Conservation (phyloP, 371 early-diverging fungal species). For the Mortierella sp. region DNA sequence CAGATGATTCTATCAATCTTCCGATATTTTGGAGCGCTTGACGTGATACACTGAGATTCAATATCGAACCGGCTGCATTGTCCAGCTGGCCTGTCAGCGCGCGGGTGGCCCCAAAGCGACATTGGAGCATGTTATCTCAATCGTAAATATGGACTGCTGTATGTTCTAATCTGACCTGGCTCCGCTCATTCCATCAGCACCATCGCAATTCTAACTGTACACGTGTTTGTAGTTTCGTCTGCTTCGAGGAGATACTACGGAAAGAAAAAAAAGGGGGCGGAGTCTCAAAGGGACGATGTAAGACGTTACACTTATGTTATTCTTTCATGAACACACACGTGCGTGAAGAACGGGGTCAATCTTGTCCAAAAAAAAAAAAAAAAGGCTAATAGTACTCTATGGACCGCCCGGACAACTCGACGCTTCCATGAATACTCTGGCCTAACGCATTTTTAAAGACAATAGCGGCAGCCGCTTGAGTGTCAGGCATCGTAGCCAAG, state of each 20-base stretch:
- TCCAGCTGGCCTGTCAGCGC: too few relatives aligned
- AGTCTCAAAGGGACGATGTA: too few relatives aligned
- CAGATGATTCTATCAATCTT: neutral
- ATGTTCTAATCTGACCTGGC: slow-evolving; percentile 4
- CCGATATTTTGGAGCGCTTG: neutral
- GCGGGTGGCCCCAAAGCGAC: too few relatives aligned
- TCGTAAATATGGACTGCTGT: neutral
- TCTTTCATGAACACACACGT: too few relatives aligned
- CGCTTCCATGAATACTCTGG: slow-evolving; percentile 27
- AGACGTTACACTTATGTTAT: too few relatives aligned
- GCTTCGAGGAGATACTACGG: too few relatives aligned
- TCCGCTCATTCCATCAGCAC: too few relatives aligned
- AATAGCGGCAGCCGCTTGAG: slow-evolving; percentile 25
- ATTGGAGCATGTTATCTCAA: neutral
- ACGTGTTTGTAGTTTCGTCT: too few relatives aligned
- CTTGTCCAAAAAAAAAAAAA: neutral
- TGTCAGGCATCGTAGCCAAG: slow-evolving; percentile 7
- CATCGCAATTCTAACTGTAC: too few relatives aligned
- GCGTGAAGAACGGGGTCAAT: neutral
- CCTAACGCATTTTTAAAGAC: slow-evolving; percentile 26
- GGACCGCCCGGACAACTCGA: slow-evolving; percentile 25
- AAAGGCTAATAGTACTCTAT: slow-evolving; percentile 11
- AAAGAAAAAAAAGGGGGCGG: too few relatives aligned
- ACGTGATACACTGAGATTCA: neutral
- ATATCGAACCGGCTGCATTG: neutral